These are phyloP conservation scores for Amauroascus niger DNA, from an alignment of 2,329 filamentous ascomycete species.

Conservation along the genomic window DNA sequence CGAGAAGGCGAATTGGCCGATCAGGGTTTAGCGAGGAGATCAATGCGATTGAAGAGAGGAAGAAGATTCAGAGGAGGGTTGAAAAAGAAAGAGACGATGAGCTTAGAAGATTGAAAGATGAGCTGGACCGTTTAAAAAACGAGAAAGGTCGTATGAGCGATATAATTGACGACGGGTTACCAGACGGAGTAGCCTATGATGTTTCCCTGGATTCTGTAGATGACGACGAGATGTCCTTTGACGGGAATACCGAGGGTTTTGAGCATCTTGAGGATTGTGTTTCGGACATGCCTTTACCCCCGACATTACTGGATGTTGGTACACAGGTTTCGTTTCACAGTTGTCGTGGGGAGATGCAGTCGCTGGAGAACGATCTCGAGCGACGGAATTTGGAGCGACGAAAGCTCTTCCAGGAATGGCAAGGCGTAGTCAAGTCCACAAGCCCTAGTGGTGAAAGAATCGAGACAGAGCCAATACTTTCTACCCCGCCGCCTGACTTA, in stretches of 20 bases:
- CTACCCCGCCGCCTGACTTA: constrained; percentile 33
- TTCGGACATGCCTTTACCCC: not conserved
- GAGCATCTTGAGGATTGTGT: not conserved
- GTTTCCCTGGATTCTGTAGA: not conserved
- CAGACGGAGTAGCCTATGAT: not conserved
- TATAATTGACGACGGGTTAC: not conserved
- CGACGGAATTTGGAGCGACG: constrained; percentile 33
- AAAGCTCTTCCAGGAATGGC: constrained; percentile 34
- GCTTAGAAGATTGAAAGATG: constrained; percentile 21
- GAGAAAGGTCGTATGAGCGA: constrained; percentile 18
- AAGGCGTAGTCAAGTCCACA: constrained; percentile 23
- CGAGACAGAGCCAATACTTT: constrained; percentile 1
- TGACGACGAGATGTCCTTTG: not conserved
- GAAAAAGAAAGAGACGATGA: constrained; percentile 26
- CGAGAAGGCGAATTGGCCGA: constrained; percentile 36
- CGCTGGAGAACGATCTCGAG: constrained; percentile 32
- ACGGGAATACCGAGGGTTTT: not conserved
- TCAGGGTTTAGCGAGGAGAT: constrained; percentile 41
- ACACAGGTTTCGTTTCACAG: constrained; percentile 12
- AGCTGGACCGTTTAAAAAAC: constrained; percentile 21
- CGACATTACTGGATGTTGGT: constrained; percentile 2
- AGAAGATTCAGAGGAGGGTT: constrained; percentile 23
- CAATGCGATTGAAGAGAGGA: constrained; percentile 36
- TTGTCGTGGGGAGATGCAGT: constrained; percentile 8
- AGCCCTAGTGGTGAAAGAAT: constrained; percentile 10